Base-by-base conservation (phyloP, 208 protist genomes). In the Endotrypanum monterogeii region DNA sequence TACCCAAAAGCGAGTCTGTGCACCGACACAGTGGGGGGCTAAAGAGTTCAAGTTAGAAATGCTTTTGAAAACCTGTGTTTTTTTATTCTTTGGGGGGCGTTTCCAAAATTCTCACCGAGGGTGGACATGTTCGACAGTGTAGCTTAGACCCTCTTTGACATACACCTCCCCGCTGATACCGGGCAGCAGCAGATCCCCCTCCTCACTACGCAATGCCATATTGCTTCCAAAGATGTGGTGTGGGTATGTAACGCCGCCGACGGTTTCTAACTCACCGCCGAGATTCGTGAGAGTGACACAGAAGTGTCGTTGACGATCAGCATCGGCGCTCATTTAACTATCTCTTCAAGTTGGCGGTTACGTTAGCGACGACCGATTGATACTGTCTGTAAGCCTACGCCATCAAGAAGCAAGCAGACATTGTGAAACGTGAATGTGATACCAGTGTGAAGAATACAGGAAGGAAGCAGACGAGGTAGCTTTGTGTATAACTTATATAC, bases 161-260 rank as follows among this genome's bases (percentile, higher is more conserved):
- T 84, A 75, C 28, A 94, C 83, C 66, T 94, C 87, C 2, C 87
- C 87, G 48, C 86, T 75, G 5, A 77, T 62, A 0, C 87, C 85
- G 37, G 89, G 87, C 0, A 94, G 76, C 14, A 89, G 79, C 57
- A 81, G 67, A 35, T 76, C 80, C 3, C 76, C 73, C 5, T 70
- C 57, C 3, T 76, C 72, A 30, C 83, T 87, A 12, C 65, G 73
- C 7, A 94, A 72, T 1, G 82, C 82, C 25, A 82, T 68, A 32
- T 78, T 66, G 20, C 76, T 68, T 37, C 87, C 89, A 79, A 94
- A 90, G 51, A 94, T 65, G 58, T 89, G 85, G 74, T 91, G 85
- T 8, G 85, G 84, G 68, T 91, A 94, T 20, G 87, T 89, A 25
- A 91, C 80, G 9, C 82, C 82, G 20, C 67, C 76, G 9, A 90